A percentile compares a stretch with the other conserved stretches of the same genome.
These are phyloP conservation scores for Ceratocystis albifundus DNA, from an alignment of 2,329 filamentous ascomycete species.

Conservation along the genomic window DNA sequence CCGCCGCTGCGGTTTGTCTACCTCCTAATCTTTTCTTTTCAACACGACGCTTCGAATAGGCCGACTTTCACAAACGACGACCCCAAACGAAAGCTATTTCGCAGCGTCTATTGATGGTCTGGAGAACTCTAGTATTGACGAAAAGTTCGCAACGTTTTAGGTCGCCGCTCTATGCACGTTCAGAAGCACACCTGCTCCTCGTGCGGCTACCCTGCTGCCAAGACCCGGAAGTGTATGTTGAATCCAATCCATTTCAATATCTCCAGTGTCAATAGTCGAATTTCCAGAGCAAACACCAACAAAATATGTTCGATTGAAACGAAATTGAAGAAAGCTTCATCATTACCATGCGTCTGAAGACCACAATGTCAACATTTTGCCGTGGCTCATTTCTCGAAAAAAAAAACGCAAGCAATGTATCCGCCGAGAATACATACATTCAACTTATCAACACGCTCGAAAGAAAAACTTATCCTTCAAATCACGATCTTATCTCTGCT, in stretches of 20 bases:
- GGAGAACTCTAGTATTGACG: constrained; percentile 5
- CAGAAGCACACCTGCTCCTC: constrained; percentile 96
- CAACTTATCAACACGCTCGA: not conserved
- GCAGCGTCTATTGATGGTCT: not conserved
- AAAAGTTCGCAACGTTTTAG: constrained; percentile 35
- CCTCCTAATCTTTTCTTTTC: constrained; percentile 18
- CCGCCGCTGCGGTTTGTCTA: constrained; percentile 86
- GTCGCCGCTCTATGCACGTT: constrained; percentile 94
- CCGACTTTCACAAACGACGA: constrained; percentile 21
- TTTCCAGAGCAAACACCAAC: constrained; percentile 9
- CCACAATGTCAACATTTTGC: not conserved
- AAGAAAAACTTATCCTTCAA: not conserved
- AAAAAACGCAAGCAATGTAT: not conserved
- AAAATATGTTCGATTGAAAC: not conserved
- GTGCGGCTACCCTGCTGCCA: constrained; percentile 95
- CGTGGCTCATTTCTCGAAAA: not conserved
- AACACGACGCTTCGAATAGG: constrained; percentile 20
- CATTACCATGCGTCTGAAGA: not conserved
- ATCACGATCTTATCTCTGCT: not conserved
- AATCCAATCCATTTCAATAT: constrained; percentile 7
- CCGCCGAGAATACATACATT: not conserved
- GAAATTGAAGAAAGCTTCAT: constrained; percentile 4
- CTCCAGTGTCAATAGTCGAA: constrained; percentile 4
- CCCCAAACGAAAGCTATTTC: not conserved
- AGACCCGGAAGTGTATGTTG: constrained; percentile 94